Base-by-base conservation (phyloP, 2,329 filamentous ascomycete species). In the Diaporthe sp. region DNA sequence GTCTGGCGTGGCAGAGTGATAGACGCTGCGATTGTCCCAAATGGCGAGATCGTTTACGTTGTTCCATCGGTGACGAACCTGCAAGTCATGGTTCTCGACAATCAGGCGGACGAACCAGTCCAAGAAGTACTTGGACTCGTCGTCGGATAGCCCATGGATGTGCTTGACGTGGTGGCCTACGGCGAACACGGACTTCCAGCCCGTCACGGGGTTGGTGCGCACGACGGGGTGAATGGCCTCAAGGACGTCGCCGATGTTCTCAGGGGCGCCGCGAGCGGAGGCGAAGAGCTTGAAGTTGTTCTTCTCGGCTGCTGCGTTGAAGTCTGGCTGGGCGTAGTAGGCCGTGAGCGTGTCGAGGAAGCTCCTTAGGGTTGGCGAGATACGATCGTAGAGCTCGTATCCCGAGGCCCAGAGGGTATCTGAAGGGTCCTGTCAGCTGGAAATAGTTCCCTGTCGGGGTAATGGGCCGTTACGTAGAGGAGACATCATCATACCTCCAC, bases 401-500 rank as follows among this genome's bases (percentile, higher is more conserved):
- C 91, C 91, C 0, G 90, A 92, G 0, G 92, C 92, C 91, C 92
- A 94, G 5, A 94, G 87, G 0, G 92, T 93, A 81, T 89, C 88
- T 84, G 15, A 7, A 28, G 22, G 28, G 25, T 15, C 28, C 13
- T 28, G 42, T 61, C 25, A 51, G 74, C 31, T 34, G 31, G 42
- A 12, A 17, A 17, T 17, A 6, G 1, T 42, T 3, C 3, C 10
- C 8, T 49, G 0, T 3, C 3, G n/a, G 28, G 10, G 1, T 0
- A 3, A 19, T 1, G 2, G 12, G 19, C n/a, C 22, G 9, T 10
- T 2, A 10, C 12, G n/a, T 5, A n/a, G 1, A 5, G 13, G 22
- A 37, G 44, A 31, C 13, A 13, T 1, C 17, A 51, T 77, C 82
- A 74, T 73, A 86, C 85, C 90, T 58, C 89, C 87, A 10, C 82